A percentile compares a stretch with the other conserved stretches of the same genome.
Evolutionary conservation across 2,329 filamentous ascomycete species (phyloP).

Genomic region (Alternaria consortialis): DNA sequence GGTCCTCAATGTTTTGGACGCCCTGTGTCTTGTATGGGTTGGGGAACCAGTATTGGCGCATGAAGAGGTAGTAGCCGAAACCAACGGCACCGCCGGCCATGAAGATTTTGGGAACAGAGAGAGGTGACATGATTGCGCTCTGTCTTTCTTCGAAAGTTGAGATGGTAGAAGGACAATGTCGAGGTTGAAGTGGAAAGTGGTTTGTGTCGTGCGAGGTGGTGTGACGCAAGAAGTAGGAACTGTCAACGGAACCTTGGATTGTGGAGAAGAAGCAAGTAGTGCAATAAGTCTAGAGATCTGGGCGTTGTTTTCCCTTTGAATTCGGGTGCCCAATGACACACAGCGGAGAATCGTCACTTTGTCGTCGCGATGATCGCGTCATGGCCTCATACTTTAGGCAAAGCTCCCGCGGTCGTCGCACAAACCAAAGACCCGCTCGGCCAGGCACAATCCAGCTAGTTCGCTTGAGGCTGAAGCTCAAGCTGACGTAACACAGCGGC

Average conservation of each 20-base stretch:
- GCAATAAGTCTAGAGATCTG: constrained; percentile 7
- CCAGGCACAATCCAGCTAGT: constrained; percentile 6
- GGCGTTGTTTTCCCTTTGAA: constrained; percentile 1
- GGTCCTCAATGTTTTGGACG: constrained; percentile 47
- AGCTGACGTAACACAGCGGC: constrained; percentile 26
- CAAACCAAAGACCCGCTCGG: constrained; percentile 4
- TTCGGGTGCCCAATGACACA: constrained; percentile 15
- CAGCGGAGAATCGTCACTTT: constrained; percentile 22
- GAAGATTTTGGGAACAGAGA: constrained; percentile 50
- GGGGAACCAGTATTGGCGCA: constrained; percentile 51
- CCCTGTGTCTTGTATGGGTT: constrained; percentile 50
- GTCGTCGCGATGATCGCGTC: constrained; percentile 40
- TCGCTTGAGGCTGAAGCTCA: constrained; percentile 30
- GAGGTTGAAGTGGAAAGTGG: not conserved
- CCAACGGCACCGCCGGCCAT: constrained; percentile 48
- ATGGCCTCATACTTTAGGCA: constrained; percentile 36
- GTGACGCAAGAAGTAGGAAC: constrained; percentile 4
- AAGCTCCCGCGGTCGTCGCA: constrained; percentile 23
- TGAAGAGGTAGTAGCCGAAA: constrained; percentile 49
- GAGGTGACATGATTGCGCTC: constrained; percentile 35
- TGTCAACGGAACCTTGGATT: not conserved
- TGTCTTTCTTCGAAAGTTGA: not conserved
- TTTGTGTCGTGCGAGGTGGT: constrained; percentile 2
- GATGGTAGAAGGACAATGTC: not conserved
- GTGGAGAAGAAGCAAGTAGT: constrained; percentile 16